A percentile compares a stretch with the other conserved stretches of the same genome.
Conservation (phyloP, 306 rosid genomes). For the Hylodesmum podocarpum region DNA sequence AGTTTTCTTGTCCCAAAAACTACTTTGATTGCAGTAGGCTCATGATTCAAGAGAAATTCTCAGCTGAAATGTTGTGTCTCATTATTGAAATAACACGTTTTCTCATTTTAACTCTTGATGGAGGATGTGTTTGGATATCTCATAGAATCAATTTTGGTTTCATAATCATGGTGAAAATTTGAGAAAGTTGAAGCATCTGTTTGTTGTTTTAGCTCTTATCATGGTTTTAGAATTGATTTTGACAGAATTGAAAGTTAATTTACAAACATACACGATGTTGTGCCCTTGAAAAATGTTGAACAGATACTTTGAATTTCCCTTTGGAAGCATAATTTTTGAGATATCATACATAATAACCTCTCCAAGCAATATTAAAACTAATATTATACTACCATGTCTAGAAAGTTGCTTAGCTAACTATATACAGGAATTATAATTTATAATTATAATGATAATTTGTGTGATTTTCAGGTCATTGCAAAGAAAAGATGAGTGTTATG, state of each 20-base stretch:
- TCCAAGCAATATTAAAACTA: background rate
- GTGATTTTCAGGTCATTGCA: constrained; percentile 30
- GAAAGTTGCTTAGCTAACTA: background rate
- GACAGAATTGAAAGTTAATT: too few species aligned
- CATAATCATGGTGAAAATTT: too few species aligned
- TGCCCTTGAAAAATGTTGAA: background rate
- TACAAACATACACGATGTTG: too few species aligned
- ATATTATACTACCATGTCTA: background rate
- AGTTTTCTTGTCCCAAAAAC: constrained; percentile 16
- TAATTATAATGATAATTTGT: background rate
- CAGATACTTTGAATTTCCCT: background rate
- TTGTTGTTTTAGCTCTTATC: too few species aligned
- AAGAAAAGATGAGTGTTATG: constrained; percentile 51
- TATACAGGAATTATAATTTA: background rate
- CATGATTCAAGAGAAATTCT: constrained; percentile 23
- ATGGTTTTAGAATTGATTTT: too few species aligned
- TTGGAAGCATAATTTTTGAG: background rate
- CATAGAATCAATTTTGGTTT: too few species aligned
- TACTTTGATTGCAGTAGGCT: background rate
- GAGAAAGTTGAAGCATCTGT: too few species aligned
- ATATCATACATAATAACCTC: background rate
- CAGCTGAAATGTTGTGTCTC: background rate
- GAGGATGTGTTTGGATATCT: too few species aligned
- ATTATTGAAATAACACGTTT: background rate
- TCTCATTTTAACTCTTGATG: background rate